These are phyloP conservation scores for Neckera pumila DNA, from an alignment of 225 moss, liverwort and hornwort genomes.

Conservation along the genomic window DNA sequence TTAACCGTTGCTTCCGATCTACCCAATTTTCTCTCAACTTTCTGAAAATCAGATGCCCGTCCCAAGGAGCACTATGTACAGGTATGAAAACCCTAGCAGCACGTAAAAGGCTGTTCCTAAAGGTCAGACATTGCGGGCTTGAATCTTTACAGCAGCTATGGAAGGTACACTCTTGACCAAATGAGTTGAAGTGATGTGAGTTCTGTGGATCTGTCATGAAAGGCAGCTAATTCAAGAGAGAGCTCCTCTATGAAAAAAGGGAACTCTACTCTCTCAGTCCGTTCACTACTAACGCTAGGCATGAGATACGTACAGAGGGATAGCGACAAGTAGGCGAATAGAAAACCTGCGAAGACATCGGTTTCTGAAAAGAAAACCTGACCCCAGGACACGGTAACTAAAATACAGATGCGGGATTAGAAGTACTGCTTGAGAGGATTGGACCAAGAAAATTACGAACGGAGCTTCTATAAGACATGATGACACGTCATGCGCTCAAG, in stretches of 20 bases:
- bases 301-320: constrained; percentile 22
- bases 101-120: constrained; percentile 13
- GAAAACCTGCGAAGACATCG: neutral
- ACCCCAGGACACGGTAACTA: neutral
- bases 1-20: constrained; percentile 35
- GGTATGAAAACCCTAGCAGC: constrained; percentile 9
- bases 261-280: constrained; percentile 10
- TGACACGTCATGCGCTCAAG: neutral
- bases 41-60: neutral
- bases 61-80: constrained; percentile 26
- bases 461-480: neutral
- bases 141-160: constrained; percentile 14
- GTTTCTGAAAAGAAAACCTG: neutral
- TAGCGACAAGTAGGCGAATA: neutral
- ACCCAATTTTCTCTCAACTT: neutral
- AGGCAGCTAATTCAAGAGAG: neutral
- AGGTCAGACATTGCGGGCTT: neutral
- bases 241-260: constrained; percentile 12
- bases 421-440: neutral
- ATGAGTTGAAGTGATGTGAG: neutral
- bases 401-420: constrained; percentile 5
- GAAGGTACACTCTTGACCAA: neutral
- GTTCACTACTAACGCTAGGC: neutral
- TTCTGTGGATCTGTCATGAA: neutral
- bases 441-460: neutral